A percentile compares a stretch with the other conserved stretches of the same genome.
phyloP scores from a whole-genome alignment of 139 green algal species.

The Diplosphaera chodatii region DNA sequence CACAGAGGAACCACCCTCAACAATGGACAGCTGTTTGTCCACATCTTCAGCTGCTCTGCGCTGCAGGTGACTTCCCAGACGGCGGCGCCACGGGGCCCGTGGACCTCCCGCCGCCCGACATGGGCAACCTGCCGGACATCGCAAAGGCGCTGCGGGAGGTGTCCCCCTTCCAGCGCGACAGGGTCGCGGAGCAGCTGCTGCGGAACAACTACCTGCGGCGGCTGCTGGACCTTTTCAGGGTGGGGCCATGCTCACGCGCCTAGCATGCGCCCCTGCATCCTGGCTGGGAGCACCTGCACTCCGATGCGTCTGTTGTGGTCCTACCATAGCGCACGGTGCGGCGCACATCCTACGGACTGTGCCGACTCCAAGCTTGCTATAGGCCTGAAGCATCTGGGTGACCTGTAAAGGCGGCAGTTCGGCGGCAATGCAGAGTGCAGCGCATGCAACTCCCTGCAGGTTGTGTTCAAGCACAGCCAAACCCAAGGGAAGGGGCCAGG shows the following conservation, averaged over 20 bases:
- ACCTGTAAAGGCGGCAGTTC: constrained; percentile 72
- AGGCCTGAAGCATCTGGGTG: constrained; percentile 64
- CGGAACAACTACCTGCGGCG: constrained; percentile 49
- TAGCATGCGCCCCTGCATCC: too few species aligned
- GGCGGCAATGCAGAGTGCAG: neutral
- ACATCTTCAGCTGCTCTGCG: too few species aligned
- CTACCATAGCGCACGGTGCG: too few species aligned
- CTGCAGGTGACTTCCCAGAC: constrained; percentile 6
- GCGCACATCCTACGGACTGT: too few species aligned
- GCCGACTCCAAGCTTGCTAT: neutral
- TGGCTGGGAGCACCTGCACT: neutral
- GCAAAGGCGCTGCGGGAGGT: constrained; percentile 62
- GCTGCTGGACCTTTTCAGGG: constrained; percentile 84
- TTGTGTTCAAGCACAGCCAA: too few species aligned
- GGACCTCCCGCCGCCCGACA: constrained; percentile 73
- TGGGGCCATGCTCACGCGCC: constrained; percentile 8
- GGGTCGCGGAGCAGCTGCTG: constrained; percentile 59
- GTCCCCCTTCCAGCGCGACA: constrained; percentile 67
- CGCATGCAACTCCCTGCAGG: too few species aligned
- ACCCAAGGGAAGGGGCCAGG: too few species aligned
- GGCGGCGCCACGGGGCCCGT: constrained; percentile 15
- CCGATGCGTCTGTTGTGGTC: too few species aligned
- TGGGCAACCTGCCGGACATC: constrained; percentile 72
- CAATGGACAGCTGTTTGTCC: too few species aligned
- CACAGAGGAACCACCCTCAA: too few species aligned